Evolutionary conservation across 352 stramenopile genomes (phyloP).

Genomic region (Thalassiosira sp.): DNA sequence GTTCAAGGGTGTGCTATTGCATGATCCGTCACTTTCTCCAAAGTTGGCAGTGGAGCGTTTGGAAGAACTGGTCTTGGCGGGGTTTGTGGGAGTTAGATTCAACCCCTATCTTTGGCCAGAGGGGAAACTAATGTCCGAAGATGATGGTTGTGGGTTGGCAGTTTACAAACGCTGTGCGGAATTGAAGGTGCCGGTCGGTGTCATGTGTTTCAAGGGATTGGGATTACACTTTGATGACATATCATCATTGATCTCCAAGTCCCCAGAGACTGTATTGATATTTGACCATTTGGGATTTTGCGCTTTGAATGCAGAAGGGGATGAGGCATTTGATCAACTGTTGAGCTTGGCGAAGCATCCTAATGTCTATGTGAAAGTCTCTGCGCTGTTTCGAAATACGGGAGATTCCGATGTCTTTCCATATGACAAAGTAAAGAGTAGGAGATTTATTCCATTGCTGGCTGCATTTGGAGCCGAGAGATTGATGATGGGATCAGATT

Average conservation of each 20-base stretch:
- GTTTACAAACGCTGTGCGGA: conserved; percentile 81
- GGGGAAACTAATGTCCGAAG: conserved; percentile 39
- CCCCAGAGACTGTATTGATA: conserved; percentile 71
- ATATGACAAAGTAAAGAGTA: conserved; percentile 59
- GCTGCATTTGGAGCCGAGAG: conserved; percentile 68
- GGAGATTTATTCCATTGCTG: conserved; percentile 72
- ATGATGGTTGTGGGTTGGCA: conserved; percentile 53
- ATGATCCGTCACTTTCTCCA: conserved; percentile 74
- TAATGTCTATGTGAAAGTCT: conserved; percentile 83
- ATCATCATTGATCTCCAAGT: conserved; percentile 61
- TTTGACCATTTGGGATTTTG: conserved; percentile 87
- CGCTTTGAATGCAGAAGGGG: conserved; percentile 64
- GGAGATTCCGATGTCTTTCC: conserved; percentile 39
- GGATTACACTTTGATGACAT: conserved; percentile 81
- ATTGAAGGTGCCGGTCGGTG: conserved; percentile 79
- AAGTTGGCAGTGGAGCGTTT: conserved; percentile 67
- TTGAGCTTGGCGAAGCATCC: conserved; percentile 77
- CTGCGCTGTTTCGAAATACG: conserved; percentile 81
- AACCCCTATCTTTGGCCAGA: conserved; percentile 85
- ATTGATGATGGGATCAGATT: conserved; percentile 80
- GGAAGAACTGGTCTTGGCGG: conserved; percentile 69
- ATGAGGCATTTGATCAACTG: conserved; percentile 75
- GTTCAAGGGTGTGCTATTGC: conserved; percentile 85
- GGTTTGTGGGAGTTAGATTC: conserved; percentile 84
- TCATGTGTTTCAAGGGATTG: conserved; percentile 87